A percentile compares a stretch with the other conserved stretches of the same genome.
phyloP scores from a whole-genome alignment of 495 filamentous ascomycete species.

The Xylaria scruposa region DNA sequence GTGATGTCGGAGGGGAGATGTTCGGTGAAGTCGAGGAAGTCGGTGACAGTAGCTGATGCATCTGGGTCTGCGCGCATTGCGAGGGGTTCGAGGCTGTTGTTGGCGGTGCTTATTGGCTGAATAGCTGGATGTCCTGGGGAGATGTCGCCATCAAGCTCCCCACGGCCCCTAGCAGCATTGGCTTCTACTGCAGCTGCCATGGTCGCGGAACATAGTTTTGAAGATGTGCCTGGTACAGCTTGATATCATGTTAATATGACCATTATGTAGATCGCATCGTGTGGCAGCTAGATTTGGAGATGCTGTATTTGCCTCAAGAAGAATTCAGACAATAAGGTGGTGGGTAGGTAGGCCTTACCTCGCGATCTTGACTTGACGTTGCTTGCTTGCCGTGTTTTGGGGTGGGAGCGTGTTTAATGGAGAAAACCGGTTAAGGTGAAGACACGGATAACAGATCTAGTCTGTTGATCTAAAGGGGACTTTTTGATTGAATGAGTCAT shows the following conservation, averaged over 20 bases:
- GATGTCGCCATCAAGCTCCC: slow-evolving; percentile 45
- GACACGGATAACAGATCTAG: not conserved
- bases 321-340: not conserved
- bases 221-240: not conserved
- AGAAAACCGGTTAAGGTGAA: slow-evolving; percentile 4
- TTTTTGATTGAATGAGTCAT: not conserved
- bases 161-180: slow-evolving; percentile 31
- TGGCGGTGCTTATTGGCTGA: slow-evolving; percentile 38
- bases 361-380: slow-evolving; percentile 9
- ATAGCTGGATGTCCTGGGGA: slow-evolving; percentile 45
- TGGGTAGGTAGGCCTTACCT: slow-evolving; percentile 17
- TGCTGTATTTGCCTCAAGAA: not conserved
- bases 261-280: not conserved
- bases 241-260: slow-evolving; percentile 19
- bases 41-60: slow-evolving; percentile 90
- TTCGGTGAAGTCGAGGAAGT: slow-evolving; percentile 96
- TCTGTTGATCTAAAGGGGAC: no score
- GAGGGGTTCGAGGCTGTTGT: slow-evolving; percentile 42
- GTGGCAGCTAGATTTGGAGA: not conserved
- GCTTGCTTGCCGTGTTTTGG: slow-evolving; percentile 15
- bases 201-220: slow-evolving; percentile 11
- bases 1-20: slow-evolving; percentile 92
- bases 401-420: slow-evolving; percentile 14
- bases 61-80: slow-evolving; percentile 75
- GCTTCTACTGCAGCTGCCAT: slow-evolving; percentile 38